These are phyloP conservation scores for Cinchona pubescens DNA, from an alignment of 257 asterid genomes.

Conservation along the genomic window DNA sequence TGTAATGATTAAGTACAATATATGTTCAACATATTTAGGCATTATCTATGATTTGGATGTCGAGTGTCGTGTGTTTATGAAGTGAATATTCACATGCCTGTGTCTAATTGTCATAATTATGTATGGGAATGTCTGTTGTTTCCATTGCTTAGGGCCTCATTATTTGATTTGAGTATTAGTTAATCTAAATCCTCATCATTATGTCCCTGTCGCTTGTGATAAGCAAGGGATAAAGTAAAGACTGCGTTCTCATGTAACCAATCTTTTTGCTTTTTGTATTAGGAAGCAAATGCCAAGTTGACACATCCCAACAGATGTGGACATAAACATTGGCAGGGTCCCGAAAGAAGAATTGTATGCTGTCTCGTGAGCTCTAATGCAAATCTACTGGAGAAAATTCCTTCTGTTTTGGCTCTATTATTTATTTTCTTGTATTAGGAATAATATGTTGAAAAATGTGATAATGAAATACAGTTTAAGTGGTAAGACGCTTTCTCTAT, in stretches of 20 bases:
- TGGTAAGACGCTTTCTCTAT: no score
- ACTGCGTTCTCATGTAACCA: conserved; percentile 14
- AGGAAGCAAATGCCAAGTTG: conserved; percentile 7
- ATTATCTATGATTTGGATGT: background rate
- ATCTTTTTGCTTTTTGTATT: conserved; percentile 6
- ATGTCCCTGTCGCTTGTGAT: conserved; percentile 21
- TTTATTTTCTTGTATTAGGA: background rate
- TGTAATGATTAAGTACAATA: background rate
- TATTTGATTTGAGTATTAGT: conserved; percentile 14
- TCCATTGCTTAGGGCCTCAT: conserved; percentile 5
- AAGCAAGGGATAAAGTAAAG: conserved; percentile 27
- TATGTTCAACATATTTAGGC: background rate
- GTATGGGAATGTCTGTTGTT: conserved; percentile 1
- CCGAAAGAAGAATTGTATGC: no score
- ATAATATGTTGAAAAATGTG: no score
- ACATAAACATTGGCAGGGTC: background rate
- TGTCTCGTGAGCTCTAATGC: background rate
- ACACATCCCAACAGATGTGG: background rate
- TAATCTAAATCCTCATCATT: conserved; percentile 20
- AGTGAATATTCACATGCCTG: background rate
- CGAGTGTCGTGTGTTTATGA: conserved; percentile 2
- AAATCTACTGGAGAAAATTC: background rate
- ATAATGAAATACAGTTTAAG: no score
- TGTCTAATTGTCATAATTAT: background rate
- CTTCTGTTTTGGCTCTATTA: background rate